A percentile compares a stretch with the other conserved stretches of the same genome.
Evolutionary conservation across 306 rosid genomes (phyloP).

Genomic region (Rosa multiflora): DNA sequence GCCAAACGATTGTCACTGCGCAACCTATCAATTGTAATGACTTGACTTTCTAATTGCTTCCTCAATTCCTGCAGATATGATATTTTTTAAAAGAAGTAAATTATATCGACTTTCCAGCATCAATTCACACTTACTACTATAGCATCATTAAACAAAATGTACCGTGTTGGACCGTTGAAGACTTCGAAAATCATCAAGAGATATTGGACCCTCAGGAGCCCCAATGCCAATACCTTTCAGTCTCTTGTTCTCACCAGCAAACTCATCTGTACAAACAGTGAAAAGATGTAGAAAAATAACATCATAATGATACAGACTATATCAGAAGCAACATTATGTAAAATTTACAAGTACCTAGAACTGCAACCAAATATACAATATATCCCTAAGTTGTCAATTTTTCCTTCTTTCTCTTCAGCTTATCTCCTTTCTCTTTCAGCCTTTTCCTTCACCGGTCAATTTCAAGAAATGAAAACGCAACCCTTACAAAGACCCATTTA

Average conservation of each 20-base stretch:
- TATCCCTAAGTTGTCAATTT: neutral
- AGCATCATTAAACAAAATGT: slow-evolving; percentile 21
- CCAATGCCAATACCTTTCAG: slow-evolving; percentile 94
- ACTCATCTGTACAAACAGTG: slow-evolving; percentile 49
- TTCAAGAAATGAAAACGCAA: neutral
- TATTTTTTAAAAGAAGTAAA: slow-evolving; percentile 8
- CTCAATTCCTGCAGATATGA: slow-evolving; percentile 68
- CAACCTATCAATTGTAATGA: slow-evolving; percentile 57
- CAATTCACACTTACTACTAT: slow-evolving; percentile 4
- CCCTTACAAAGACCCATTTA: neutral
- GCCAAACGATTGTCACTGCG: slow-evolving; percentile 58
- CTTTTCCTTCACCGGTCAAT: neutral
- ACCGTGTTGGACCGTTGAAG: slow-evolving; percentile 90
- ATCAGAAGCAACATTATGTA: neutral
- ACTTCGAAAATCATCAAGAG: slow-evolving; percentile 97
- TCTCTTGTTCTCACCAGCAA: slow-evolving; percentile 72
- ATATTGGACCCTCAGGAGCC: slow-evolving; percentile 92
- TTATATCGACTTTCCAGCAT: neutral
- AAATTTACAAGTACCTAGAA: neutral
- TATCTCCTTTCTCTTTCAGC: neutral
- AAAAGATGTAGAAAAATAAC: neutral
- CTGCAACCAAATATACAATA: neutral
- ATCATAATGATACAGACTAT: neutral
- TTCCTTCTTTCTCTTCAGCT: neutral
- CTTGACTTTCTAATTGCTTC: slow-evolving; percentile 89